Evolutionary conservation across 495 filamentous ascomycete genomes (phyloP).

Genomic region (Hyaloscypha variabilis): DNA sequence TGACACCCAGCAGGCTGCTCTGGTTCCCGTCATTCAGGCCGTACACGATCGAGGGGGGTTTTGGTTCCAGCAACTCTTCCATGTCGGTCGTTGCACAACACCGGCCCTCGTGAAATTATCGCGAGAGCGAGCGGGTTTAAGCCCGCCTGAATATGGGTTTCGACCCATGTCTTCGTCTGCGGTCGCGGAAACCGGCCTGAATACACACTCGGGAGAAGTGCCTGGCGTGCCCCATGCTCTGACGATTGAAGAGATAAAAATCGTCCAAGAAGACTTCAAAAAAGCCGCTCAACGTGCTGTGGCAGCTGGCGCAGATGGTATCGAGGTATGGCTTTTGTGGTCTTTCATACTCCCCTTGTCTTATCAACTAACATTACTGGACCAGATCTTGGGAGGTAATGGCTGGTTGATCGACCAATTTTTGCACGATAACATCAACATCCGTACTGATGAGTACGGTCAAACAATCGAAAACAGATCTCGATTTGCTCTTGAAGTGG

Average conservation of each 20-base stretch:
- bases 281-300: not conserved
- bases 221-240: not conserved
- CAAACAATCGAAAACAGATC: not conserved
- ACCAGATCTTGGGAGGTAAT: not conserved
- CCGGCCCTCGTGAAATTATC: not conserved
- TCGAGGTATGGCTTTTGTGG: not conserved
- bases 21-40: conserved; percentile 61
- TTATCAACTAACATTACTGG: no score
- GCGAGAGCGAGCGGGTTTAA: not conserved
- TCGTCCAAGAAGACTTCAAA: not conserved
- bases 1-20: conserved; percentile 58
- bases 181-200: not conserved
- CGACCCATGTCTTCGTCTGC: not conserved
- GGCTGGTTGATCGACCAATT: not conserved
- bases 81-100: not conserved
- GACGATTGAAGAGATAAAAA: not conserved
- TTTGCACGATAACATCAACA: not conserved
- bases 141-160: not conserved
- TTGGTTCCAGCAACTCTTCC: not conserved
- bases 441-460: not conserved
- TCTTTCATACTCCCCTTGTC: no score
- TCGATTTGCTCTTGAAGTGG: not conserved
- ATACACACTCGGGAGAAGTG: not conserved
- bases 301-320: not conserved
- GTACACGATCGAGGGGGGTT: conserved; percentile 55